These are phyloP conservation scores for Ogataea wickerhamii DNA, from an alignment of 805 yeast species.

Conservation along the genomic window DNA sequence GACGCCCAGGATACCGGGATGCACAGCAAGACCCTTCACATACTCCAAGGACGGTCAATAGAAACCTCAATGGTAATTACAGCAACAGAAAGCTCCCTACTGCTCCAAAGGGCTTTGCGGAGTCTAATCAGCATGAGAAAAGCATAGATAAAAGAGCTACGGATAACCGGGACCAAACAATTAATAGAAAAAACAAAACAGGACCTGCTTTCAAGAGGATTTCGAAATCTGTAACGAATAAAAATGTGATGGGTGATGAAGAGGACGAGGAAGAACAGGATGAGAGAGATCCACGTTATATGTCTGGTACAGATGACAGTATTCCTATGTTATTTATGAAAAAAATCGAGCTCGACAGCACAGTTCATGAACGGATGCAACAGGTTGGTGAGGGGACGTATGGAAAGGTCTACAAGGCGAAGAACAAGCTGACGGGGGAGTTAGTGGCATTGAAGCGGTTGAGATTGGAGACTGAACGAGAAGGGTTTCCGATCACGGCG, in stretches of 20 bases:
- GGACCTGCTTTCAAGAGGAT: slow-evolving; percentile 15
- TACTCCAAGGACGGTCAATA: slow-evolving; percentile 4
- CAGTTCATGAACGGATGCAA: slow-evolving; percentile 61
- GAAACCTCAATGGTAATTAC: no score
- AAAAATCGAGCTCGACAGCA: slow-evolving; percentile 25
- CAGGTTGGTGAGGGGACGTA: slow-evolving; percentile 99
- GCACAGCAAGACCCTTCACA: not conserved
- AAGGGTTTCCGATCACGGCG: slow-evolving; percentile 96
- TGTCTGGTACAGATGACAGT: not conserved
- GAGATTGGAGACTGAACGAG: slow-evolving; percentile 81
- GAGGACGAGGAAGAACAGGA: slow-evolving; percentile 17
- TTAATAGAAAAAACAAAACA: slow-evolving; percentile 2
- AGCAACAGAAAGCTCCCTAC: slow-evolving; percentile 17
- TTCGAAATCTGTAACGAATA: slow-evolving; percentile 15
- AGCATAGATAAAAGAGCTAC: not conserved
- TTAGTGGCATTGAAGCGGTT: slow-evolving; percentile 84
- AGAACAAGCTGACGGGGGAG: slow-evolving; percentile 61
- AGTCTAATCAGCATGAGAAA: not conserved
- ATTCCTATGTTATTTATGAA: slow-evolving; percentile 21
- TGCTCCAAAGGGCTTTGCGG: slow-evolving; percentile 15
- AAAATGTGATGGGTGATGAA: slow-evolving; percentile 17
- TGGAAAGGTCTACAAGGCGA: slow-evolving; percentile 92
- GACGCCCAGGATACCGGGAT: slow-evolving; percentile 1
- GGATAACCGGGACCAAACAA: slow-evolving; percentile 1
- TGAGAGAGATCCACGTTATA: not conserved